These are phyloP conservation scores for Annona squamosa DNA, from an alignment of 164 flowering plant genomes.

Conservation along the genomic window DNA sequence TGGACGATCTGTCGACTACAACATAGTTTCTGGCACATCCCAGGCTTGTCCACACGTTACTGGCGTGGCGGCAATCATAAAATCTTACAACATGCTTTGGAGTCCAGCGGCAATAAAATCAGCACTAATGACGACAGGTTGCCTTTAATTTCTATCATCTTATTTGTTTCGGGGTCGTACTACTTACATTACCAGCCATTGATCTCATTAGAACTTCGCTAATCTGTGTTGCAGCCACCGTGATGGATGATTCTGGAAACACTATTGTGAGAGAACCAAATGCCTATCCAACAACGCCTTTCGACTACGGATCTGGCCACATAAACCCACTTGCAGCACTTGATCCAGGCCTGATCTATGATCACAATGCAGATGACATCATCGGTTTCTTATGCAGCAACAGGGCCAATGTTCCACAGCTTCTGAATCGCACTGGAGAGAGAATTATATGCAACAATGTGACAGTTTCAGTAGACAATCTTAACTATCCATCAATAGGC, in stretches of 20 bases:
- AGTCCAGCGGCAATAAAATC: constrained; percentile 64
- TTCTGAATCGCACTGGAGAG: constrained; percentile 39
- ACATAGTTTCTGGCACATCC: constrained; percentile 15
- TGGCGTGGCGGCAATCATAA: constrained; percentile 27
- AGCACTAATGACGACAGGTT: constrained; percentile 31
- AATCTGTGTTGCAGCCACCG: constrained; percentile 17
- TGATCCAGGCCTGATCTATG: constrained; percentile 52
- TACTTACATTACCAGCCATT: not conserved
- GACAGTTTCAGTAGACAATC: constrained; percentile 27
- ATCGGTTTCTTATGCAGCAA: constrained; percentile 40
- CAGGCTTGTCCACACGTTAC: constrained; percentile 14
- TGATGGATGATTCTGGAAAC: constrained; percentile 21
- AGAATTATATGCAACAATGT: constrained; percentile 25
- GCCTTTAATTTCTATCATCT: constrained; percentile 4
- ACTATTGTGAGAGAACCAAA: constrained; percentile 30
- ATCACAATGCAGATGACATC: constrained; percentile 27
- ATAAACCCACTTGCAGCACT: constrained; percentile 37
- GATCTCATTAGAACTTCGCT: not conserved
- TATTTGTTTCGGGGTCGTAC: not conserved
- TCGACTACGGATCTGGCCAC: constrained; percentile 57
- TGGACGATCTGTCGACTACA: constrained; percentile 7
- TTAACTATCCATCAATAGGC: constrained; percentile 61
- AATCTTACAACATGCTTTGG: constrained; percentile 63
- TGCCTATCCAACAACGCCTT: constrained; percentile 32
- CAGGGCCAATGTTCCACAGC: constrained; percentile 36